Evolutionary conservation across 2,329 filamentous ascomycete genomes (phyloP).

Genomic region (Paraphoma chrysanthemicola): DNA sequence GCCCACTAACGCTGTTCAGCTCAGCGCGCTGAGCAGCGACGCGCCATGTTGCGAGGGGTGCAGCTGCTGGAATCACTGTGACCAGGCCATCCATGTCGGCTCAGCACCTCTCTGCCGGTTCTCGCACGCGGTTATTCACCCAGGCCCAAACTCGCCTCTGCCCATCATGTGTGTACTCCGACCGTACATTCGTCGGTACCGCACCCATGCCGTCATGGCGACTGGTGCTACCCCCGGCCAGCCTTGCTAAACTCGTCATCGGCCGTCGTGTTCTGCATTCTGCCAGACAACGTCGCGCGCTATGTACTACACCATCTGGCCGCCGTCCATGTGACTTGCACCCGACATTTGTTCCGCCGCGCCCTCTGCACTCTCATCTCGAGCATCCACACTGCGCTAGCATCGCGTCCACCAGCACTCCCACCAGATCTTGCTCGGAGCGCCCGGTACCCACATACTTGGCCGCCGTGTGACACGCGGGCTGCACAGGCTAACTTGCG

Average conservation of each 20-base stretch:
- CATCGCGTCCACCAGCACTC: constrained; percentile 24
- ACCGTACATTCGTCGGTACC: constrained; percentile 1
- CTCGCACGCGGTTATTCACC: constrained; percentile 26
- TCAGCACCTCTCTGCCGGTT: constrained; percentile 29
- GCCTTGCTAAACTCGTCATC: constrained; percentile 9
- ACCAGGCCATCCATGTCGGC: constrained; percentile 6
- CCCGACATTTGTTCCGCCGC: too few species aligned
- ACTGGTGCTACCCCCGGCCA: neutral
- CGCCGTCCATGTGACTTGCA: neutral
- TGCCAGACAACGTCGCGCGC: neutral
- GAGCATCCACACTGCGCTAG: constrained; percentile 15
- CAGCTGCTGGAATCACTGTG: neutral
- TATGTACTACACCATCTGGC: neutral
- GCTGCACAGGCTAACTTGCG: constrained; percentile 38
- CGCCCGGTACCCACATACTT: constrained; percentile 29
- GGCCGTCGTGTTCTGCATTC: neutral
- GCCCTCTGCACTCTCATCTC: neutral
- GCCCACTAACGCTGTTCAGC: neutral
- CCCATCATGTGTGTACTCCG: neutral
- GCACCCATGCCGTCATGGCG: constrained; percentile 16
- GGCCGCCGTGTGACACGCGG: constrained; percentile 33
- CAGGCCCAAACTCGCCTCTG: neutral
- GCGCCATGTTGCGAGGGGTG: neutral
- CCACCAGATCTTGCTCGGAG: constrained; percentile 29
- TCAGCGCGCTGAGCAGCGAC: neutral